Evolutionary conservation across 2,329 filamentous ascomycete species (phyloP), one percentile per base, ranked within the genome.

Genomic region (Mariannaea sp.): DNA sequence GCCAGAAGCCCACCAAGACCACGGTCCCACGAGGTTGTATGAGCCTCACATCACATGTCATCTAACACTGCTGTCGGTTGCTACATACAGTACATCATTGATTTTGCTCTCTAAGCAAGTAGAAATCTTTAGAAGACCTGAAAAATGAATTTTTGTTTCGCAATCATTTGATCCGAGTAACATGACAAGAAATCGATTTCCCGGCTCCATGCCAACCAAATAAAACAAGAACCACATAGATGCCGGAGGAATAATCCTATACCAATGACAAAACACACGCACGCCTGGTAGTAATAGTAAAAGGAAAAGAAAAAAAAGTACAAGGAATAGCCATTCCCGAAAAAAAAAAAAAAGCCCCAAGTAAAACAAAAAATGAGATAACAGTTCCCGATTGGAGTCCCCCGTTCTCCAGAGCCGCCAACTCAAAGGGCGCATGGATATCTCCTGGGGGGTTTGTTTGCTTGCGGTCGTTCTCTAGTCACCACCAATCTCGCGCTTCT

Each of bases 401-500:
- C 57, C 64, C 60, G 41, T 66, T 33, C 64, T 66, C 64, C 64
- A 66, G 49, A 66, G 64, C 59, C 40, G 53, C 60, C 56, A 62
- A 57, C 52, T 51, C 54, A 62, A 54, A 53, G 49, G n/a, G 53
- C 58, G 59, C 60, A 65, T 65, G 64, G 64, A 62, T 66, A 66
- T 66, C 62, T 66, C 53, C 59, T 62, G 62, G 59, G 56, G 64
- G 55, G 60, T 62, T n/a, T 65, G 62, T 61, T 65, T 63, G 53
- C 56, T 60, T 41, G 61, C 55, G 54, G 54, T 62, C 58, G 61
- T 59, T 51, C 55, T 60, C 55, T 56, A 62, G 56, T 64, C 61
- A 65, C 64, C 61, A 65, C 61, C 56, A 65, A 66, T 64, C 61
- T 65, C 63, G 55, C 61, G 61, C 49, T 61, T n/a, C 51, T 57